These are phyloP conservation scores for Xylariaceae sp. DNA, from an alignment of 2,329 filamentous ascomycete species.

Conservation along the genomic window DNA sequence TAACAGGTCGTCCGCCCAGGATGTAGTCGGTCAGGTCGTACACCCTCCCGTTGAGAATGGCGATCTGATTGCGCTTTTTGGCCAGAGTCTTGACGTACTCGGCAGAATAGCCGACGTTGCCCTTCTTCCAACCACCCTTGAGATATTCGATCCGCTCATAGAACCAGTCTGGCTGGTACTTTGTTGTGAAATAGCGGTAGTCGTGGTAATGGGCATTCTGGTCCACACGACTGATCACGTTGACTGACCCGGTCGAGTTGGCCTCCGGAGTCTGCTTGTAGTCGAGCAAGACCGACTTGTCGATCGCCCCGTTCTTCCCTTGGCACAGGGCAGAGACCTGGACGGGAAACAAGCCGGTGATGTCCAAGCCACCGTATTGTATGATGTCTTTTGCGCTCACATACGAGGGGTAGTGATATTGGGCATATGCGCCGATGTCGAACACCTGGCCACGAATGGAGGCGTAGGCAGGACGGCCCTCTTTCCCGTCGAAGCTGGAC, in stretches of 20 bases:
- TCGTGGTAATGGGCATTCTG: slow-evolving; percentile 80
- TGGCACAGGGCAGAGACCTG: slow-evolving; percentile 90
- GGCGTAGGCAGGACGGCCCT: slow-evolving; percentile 59
- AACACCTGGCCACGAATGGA: slow-evolving; percentile 88
- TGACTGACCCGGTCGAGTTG: slow-evolving; percentile 66
- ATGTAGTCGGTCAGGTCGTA: slow-evolving; percentile 89
- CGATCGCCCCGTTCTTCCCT: slow-evolving; percentile 60
- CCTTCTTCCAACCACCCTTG: slow-evolving; percentile 75
- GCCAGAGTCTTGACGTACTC: slow-evolving; percentile 70
- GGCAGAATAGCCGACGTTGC: slow-evolving; percentile 76
- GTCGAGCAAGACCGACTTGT: slow-evolving; percentile 74
- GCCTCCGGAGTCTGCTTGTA: slow-evolving; percentile 72
- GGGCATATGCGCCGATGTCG: slow-evolving; percentile 67
- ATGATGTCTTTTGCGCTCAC: slow-evolving; percentile 59
- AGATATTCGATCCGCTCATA: slow-evolving; percentile 78
- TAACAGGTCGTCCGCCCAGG: slow-evolving; percentile 63
- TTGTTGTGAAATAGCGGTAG: slow-evolving; percentile 78
- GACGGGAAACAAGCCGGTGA: slow-evolving; percentile 84
- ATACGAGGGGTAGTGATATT: slow-evolving; percentile 69
- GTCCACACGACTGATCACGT: slow-evolving; percentile 61
- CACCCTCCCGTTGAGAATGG: slow-evolving; percentile 70
- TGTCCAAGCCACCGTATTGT: slow-evolving; percentile 81
- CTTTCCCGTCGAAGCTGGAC: slow-evolving; percentile 65
- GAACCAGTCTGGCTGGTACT: slow-evolving; percentile 87
- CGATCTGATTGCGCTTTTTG: slow-evolving; percentile 59